Percentiles rank a stretch among this genome's conserved stretches.
These are phyloP conservation scores for Cyberlindnera xylosilytica DNA, from an alignment of 805 yeast species.

Conservation along the genomic window DNA sequence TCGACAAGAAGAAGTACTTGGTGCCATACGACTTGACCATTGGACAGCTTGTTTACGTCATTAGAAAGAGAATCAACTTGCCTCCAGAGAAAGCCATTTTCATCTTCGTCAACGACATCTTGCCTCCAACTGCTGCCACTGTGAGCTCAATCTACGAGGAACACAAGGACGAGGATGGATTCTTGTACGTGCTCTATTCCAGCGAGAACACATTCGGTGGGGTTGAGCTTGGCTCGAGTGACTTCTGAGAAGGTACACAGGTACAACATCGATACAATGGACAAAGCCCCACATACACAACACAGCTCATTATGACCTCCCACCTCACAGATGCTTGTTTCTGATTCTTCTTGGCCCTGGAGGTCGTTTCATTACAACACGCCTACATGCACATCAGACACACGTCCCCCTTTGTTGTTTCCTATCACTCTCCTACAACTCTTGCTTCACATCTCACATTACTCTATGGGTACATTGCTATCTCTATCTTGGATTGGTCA, in stretches of 20 bases:
- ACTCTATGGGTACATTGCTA: too few relatives aligned
- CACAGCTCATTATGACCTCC: slow-evolving; percentile 2
- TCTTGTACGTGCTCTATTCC: slow-evolving; percentile 90
- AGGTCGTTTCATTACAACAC: background rate
- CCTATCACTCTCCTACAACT: too few relatives aligned
- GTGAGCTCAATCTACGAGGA: slow-evolving; percentile 95
- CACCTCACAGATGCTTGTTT: background rate
- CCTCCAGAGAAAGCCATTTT: slow-evolving; percentile 98
- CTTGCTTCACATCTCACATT: too few relatives aligned
- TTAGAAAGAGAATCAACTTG: slow-evolving; percentile 91
- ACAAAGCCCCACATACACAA: background rate
- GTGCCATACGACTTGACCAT: slow-evolving; percentile 96
- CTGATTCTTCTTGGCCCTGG: background rate
- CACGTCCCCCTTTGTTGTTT: too few relatives aligned
- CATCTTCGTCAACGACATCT: slow-evolving; percentile 92
- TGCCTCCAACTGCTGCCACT: slow-evolving; percentile 97
- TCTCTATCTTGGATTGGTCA: too few relatives aligned
- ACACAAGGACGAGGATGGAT: slow-evolving; percentile 97
- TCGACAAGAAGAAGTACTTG: slow-evolving; percentile 94
- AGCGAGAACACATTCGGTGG: slow-evolving; percentile 96
- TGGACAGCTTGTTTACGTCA: slow-evolving; percentile 97
- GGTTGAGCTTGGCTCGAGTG: background rate
- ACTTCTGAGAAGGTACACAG: too few relatives aligned
- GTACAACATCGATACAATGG: too few relatives aligned
- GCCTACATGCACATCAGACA: background rate